Evolutionary conservation across 2,329 filamentous ascomycete species (phyloP), one percentile per base, ranked within the genome.

Genomic region (Paecilomyces fulvus): DNA sequence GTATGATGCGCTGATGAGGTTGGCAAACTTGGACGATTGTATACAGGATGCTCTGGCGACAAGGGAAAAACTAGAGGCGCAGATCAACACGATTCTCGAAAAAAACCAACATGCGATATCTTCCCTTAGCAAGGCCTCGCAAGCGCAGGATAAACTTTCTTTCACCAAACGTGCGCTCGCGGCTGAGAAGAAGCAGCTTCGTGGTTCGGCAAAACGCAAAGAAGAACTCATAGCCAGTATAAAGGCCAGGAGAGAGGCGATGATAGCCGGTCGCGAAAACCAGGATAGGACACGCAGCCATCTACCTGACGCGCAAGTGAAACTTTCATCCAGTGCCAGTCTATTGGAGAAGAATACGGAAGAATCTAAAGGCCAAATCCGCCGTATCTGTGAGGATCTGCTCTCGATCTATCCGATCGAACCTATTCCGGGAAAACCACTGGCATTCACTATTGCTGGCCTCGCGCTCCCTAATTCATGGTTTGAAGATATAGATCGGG

Each of bases 21-120:
- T 97, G 10, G 87, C 89, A 5, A 96, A 92, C 57, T 79, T 97
- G 14, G 90, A 96, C 60, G 89, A 88, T 68, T 95, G 91, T 55
- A 89, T 96, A 23, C 90, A 95, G 68, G 92, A 97, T 71, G 91
- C 91, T 1, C 75, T 96, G 9, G 83, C 85, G 1, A 95, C 90
- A 0, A 84, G 88, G 12, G 84, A 88, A 58, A 80, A 81, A 54
- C 79, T 97, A 8, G 84, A 89, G 51, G 75, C 80, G n/a, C 89
- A 96, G 61, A 95, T 96, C 61, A 89, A 89, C 52, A 61, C 64
- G 3, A 71, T 78, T 43, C 62, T 79, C 6, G 65, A 70, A 25
- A 65, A 71, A 49, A 72, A 77, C 23, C 69, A 70, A 37, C 50
- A 54, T 17, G 61, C 68, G 3, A 56, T 74, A 12, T 58, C 65